Evolutionary conservation across 345 rosid genomes (phyloP), one percentile per base, ranked within the genome.

Genomic region (Carallia pectinifolia): DNA sequence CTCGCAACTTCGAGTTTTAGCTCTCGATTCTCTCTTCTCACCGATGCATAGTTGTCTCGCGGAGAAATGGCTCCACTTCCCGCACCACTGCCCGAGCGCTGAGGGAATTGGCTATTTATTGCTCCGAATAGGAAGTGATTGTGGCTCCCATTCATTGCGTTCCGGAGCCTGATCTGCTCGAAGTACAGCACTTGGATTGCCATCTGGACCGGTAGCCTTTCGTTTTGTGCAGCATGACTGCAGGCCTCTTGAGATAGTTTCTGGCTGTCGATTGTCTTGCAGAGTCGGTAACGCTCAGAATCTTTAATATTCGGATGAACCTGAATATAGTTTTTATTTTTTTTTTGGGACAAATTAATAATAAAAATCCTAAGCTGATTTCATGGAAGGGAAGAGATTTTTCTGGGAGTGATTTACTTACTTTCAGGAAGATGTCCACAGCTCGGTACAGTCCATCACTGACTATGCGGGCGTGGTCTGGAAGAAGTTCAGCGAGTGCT

Each of bases 41-140:
- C 98, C 0, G 96, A 95, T 34, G 99, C 99, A 39, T 92, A 95
- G 68, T 92, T 92, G 71, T 95, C 97, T 76, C 99, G 85, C 0
- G 99, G 99, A 3, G 99, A 95, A 63, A 92, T 92, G 33, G 99
- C 97, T 71, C 99, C 99, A 34, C 99, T 95, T 27, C 97, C 97
- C 10, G 93, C 97, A 5, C 96, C 97, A 15, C 97, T 92, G 72
- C 96, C 80, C 0, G 92, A 87, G 3, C 97, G 77, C 69, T 92
- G 97, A 60, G 96, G 97, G 80, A 92, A 90, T 31, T 90, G 99
- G 5, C 86, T 82, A 8, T 81, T 81, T 55, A 76, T 67, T 19
- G 87, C 79, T 9, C 82, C 96, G 10, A 92, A 86, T 69, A 95
- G 84, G 83, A 90, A 83, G 72, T 85, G 97, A 74, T 87, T 82